phyloP scores from a whole-genome alignment of 2,329 filamentous ascomycete genomes.

The Cryphonectria parasitica region DNA sequence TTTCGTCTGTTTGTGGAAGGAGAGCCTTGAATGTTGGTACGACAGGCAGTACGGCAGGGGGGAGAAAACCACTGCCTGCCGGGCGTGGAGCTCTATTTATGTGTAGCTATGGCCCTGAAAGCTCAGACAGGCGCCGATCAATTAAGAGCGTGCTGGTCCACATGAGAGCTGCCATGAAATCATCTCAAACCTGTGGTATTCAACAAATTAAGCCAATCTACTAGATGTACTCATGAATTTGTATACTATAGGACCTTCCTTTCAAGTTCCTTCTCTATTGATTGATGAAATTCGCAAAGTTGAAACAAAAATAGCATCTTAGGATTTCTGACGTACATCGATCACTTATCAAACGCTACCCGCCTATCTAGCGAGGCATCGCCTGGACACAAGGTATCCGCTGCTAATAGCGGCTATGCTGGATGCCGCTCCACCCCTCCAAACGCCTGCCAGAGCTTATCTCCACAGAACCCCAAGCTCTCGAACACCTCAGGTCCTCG shows the following conservation, averaged over 20 bases:
- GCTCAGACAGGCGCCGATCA: not conserved
- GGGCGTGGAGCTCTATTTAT: constrained; percentile 4
- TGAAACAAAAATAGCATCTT: constrained; percentile 20
- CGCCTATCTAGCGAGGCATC: not conserved
- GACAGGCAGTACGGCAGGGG: not conserved
- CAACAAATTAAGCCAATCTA: not conserved
- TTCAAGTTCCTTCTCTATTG: not conserved
- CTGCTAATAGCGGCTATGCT: constrained; percentile 8
- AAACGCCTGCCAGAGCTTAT: constrained; percentile 24
- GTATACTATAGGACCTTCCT: not conserved
- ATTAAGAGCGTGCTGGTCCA: not conserved
- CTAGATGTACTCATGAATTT: not conserved
- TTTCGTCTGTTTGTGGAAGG: not conserved
- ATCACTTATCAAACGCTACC: constrained; percentile 12
- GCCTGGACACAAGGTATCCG: not conserved
- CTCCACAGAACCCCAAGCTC: constrained; percentile 28
- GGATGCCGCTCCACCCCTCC: constrained; percentile 14
- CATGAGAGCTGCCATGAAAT: not conserved
- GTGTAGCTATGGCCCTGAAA: not conserved
- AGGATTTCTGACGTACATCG: constrained; percentile 22
- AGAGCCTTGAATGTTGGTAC: not conserved
- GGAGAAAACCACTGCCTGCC: constrained; percentile 8
- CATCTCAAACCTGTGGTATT: not conserved
- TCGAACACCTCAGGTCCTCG: constrained; percentile 24
- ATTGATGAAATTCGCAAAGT: not conserved